phyloP scores from a whole-genome alignment of 257 asterid species.

The Ilex aquifolium region DNA sequence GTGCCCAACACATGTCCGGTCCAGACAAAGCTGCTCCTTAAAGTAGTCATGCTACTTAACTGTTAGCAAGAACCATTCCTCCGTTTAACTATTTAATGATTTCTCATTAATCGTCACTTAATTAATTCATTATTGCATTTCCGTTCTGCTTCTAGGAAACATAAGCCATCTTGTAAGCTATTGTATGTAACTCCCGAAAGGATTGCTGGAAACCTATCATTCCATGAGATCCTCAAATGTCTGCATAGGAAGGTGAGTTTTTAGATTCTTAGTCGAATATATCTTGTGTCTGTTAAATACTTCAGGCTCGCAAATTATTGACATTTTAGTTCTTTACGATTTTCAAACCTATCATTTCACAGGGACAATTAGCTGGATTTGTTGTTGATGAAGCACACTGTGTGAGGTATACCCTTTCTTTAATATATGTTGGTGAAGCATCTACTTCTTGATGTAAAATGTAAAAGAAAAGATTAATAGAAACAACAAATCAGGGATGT shows the following conservation, averaged over 20 bases:
- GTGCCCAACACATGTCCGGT: too few species aligned
- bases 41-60: too few species aligned
- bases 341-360: constrained; percentile 4
- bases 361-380: constrained; percentile 91
- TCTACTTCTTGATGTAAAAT: neutral
- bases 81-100: neutral
- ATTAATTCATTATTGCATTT: constrained; percentile 5
- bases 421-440: neutral
- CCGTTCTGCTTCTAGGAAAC: constrained; percentile 56
- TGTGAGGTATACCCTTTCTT: constrained; percentile 49
- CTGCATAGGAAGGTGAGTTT: constrained; percentile 62
- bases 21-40: too few species aligned
- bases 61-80: too few species aligned
- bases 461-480: neutral
- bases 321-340: too few species aligned
- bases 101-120: constrained; percentile 7
- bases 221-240: constrained; percentile 66
- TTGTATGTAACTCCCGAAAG: constrained; percentile 96
- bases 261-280: neutral
- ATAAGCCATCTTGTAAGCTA: constrained; percentile 86
- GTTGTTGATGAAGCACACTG: constrained; percentile 98
- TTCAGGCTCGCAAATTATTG: too few species aligned
- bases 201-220: constrained; percentile 79
- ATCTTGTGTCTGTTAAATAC: too few species aligned
- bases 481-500: too few species aligned